These are phyloP conservation scores for Babesia microti DNA, from an alignment of 169 alveolate genomes.

Conservation along the genomic window DNA sequence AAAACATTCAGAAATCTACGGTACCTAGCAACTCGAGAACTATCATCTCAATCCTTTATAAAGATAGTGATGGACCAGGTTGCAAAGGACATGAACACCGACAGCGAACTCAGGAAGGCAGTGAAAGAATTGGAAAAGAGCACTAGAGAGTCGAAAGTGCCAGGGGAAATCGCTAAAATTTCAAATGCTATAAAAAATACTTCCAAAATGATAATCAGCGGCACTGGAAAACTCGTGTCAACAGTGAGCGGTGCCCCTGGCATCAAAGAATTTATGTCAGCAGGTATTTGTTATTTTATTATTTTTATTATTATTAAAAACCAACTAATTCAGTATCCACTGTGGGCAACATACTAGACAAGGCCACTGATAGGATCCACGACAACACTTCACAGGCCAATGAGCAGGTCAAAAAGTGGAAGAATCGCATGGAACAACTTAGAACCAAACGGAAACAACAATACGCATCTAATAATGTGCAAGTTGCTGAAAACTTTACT, in stretches of 20 bases:
- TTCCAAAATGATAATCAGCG: constrained; percentile 12
- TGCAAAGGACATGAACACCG: constrained; percentile 60
- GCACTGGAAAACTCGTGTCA: constrained; percentile 23
- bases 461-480: too few relatives aligned
- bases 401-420: constrained; percentile 23
- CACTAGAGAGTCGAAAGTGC: constrained; percentile 38
- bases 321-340: constrained; percentile 27
- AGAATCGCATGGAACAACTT: background rate
- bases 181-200: constrained; percentile 28
- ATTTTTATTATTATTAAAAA: background rate
- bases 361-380: constrained; percentile 42
- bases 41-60: constrained; percentile 50
- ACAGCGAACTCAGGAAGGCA: constrained; percentile 60
- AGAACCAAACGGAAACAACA: background rate
- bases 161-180: constrained; percentile 38
- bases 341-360: constrained; percentile 42
- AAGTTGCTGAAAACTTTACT: background rate
- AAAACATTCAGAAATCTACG: too few relatives aligned
- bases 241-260: constrained; percentile 24
- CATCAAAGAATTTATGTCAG: constrained; percentile 12
- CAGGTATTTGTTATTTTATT: constrained; percentile 10
- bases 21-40: background rate
- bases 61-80: constrained; percentile 61
- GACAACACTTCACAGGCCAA: constrained; percentile 25
- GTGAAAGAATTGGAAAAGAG: constrained; percentile 47